Base-by-base conservation (phyloP, 768 basidiomycete species). In the Lactarius sp. region DNA sequence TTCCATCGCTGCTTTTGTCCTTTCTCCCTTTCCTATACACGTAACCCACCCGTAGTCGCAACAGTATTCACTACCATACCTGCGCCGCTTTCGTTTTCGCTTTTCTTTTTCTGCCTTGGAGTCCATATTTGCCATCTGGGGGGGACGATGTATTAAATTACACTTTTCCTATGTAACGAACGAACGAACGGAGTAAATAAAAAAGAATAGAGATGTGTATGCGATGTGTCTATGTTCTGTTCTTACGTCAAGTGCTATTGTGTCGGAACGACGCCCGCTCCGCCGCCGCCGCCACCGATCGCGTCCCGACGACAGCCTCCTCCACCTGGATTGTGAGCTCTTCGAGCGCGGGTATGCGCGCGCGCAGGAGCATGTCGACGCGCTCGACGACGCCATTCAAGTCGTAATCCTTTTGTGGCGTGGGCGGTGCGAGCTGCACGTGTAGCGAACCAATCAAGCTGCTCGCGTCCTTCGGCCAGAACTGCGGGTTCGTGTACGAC, bases 401-500 rank as follows among this genome's bases (percentile, higher is more conserved):
- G 68, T 83, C 77, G 73, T 83, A 87, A 18, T 83, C 82, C 47
- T 76, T 76, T 22, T 77, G 74, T 16, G 54, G 73, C 46, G 54
- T 50, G 3, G 54, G 61, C 6, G 57, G 53, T 1, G 61, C 79
- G n/a, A 99, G 81, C 68, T 92, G 92, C 54, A 99, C 84, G 72
- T 92, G 93, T 60, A 98, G 92, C 7, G 92, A 93, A 27, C 96
- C 97, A 69, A 98, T 85, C 44, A 97, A 73, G 51, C 84, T 86
- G 3, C 83, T 81, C 4, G 92, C 83, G 73, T 98, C 95, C 75
- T 96, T 94, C 0, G 94, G 94, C 97, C 97, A 98, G 75, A 99
- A 97, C 31, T 92, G 83, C 0, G 95, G 85, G 0, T 81, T 79
- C 3, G 85, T 85, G 75, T 90, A 96, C 2, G 90, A 90, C 2